These are phyloP conservation scores for Aspergillus bombycis DNA, from an alignment of 2,329 filamentous ascomycete species.

Conservation along the genomic window DNA sequence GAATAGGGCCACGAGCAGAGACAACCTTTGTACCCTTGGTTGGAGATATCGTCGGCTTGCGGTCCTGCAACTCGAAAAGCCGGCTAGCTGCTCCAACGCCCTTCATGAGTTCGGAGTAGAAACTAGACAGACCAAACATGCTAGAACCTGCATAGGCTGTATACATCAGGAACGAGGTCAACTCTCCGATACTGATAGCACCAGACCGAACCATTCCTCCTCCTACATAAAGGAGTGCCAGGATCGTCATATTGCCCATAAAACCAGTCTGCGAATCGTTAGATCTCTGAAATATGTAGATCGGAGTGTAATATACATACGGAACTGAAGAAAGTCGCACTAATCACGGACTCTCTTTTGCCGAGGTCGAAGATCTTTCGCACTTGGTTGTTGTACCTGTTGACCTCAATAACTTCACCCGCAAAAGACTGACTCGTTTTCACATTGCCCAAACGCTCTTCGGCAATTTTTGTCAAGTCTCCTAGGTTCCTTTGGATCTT, in stretches of 20 bases:
- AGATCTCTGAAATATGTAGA: constrained; percentile 13
- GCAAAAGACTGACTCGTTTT: constrained; percentile 96
- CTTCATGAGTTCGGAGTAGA: constrained; percentile 99
- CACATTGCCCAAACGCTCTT: constrained; percentile 96
- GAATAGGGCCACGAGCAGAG: constrained; percentile 86
- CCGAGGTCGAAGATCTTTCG: constrained; percentile 90
- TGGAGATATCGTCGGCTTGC: constrained; percentile 80
- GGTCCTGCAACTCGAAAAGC: constrained; percentile 93
- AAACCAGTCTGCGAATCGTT: constrained; percentile 70
- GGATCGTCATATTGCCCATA: constrained; percentile 94
- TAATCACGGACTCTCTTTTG: constrained; percentile 81
- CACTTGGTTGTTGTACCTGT: constrained; percentile 89
- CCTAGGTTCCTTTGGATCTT: constrained; percentile 94
- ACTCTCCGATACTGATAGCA: constrained; percentile 83
- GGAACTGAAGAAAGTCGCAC: constrained; percentile 83
- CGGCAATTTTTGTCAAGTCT: constrained; percentile 92
- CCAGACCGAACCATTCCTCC: constrained; percentile 87
- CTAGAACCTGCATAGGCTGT: constrained; percentile 84
- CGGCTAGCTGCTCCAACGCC: constrained; percentile 95
- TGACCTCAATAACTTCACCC: constrained; percentile 86
- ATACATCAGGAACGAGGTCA: constrained; percentile 98
- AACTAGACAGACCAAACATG: constrained; percentile 90
- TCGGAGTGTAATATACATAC: constrained; percentile 35
- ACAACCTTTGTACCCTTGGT: constrained; percentile 78
- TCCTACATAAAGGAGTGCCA: constrained; percentile 86